phyloP scores from a whole-genome alignment of 1,284 basidiomycete species.

The Trichosporon ovoides region DNA sequence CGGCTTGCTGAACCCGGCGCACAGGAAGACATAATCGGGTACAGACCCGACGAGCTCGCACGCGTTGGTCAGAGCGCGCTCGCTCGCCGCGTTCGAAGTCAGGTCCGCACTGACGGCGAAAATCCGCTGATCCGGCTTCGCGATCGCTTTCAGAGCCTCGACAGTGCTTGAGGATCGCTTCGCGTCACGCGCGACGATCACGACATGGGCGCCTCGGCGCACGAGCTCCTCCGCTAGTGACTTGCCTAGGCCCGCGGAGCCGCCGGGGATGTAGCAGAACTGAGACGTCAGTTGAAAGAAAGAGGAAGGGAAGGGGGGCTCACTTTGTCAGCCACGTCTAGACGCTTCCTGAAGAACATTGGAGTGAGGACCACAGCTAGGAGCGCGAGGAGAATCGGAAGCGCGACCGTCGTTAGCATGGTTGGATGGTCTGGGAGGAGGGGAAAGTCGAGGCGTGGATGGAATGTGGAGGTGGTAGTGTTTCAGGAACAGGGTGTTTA shows the following conservation, averaged over 20 bases:
- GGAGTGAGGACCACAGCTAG: slow-evolving; percentile 8
- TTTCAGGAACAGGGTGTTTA: too few species aligned
- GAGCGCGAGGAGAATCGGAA: slow-evolving; percentile 8
- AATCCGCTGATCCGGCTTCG: slow-evolving; percentile 57
- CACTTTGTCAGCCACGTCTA: slow-evolving; percentile 43
- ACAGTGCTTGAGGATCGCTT: slow-evolving; percentile 59
- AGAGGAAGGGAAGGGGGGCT: slow-evolving; percentile 12
- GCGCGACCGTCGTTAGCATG: neutral
- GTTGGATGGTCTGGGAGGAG: too few species aligned
- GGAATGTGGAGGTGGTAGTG: too few species aligned
- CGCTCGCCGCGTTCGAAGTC: slow-evolving; percentile 53
- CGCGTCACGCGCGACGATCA: slow-evolving; percentile 68
- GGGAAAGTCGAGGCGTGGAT: too few species aligned
- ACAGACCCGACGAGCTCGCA: slow-evolving; percentile 55
- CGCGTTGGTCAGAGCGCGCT: slow-evolving; percentile 60
- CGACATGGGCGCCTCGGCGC: slow-evolving; percentile 69
- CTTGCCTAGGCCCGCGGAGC: slow-evolving; percentile 71
- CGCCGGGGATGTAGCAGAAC: slow-evolving; percentile 76
- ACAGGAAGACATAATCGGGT: slow-evolving; percentile 71
- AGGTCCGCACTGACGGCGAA: slow-evolving; percentile 62
- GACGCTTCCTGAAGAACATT: slow-evolving; percentile 11
- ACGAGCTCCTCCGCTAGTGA: slow-evolving; percentile 64
- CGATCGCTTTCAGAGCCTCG: slow-evolving; percentile 55
- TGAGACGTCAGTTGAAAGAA: slow-evolving; percentile 34
- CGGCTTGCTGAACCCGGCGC: slow-evolving; percentile 66